phyloP scores from a whole-genome alignment of 2,329 filamentous ascomycete species.

The Chrysoporthe deuterocubensis region DNA sequence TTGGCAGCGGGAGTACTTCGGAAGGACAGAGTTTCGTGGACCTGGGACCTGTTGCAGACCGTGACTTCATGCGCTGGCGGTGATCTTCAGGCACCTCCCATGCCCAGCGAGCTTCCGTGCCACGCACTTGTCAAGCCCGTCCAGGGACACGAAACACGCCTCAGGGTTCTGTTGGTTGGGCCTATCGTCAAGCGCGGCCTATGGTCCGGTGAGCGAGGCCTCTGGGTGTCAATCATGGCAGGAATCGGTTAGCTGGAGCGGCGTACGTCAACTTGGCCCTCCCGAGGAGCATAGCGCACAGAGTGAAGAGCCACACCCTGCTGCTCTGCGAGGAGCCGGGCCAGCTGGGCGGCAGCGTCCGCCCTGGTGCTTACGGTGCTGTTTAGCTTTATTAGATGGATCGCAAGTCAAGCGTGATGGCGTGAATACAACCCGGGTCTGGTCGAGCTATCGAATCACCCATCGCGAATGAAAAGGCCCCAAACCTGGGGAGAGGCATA shows the following conservation, averaged over 20 bases:
- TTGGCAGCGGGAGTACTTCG: constrained; percentile 8
- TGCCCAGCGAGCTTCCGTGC: constrained; percentile 20
- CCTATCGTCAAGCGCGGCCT: constrained; percentile 15
- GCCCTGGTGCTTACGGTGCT: constrained; percentile 14
- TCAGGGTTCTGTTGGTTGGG: constrained; percentile 9
- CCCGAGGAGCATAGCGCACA: constrained; percentile 13
- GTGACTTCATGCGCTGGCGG: constrained; percentile 21
- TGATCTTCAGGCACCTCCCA: constrained; percentile 30
- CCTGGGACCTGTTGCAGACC: constrained; percentile 1
- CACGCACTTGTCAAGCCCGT: constrained; percentile 20
- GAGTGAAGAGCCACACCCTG: constrained; percentile 13
- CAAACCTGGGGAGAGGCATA: constrained; percentile 8
- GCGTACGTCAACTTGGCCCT: constrained; percentile 3
- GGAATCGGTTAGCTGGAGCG: not conserved
- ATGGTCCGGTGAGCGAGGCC: constrained; percentile 16
- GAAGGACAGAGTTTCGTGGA: not conserved
- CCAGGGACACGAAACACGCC: constrained; percentile 20
- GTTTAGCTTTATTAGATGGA: constrained; percentile 7
- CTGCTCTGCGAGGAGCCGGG: not conserved
- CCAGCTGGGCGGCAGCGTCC: constrained; percentile 5
- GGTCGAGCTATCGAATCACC: constrained; percentile 6
- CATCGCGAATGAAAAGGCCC: constrained; percentile 5
- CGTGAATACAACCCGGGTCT: constrained; percentile 10
- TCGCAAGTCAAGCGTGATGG: constrained; percentile 11
- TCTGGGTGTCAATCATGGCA: constrained; percentile 14